Evolutionary conservation across 495 filamentous ascomycete genomes (phyloP).

Genomic region (Neurospora terricola): DNA sequence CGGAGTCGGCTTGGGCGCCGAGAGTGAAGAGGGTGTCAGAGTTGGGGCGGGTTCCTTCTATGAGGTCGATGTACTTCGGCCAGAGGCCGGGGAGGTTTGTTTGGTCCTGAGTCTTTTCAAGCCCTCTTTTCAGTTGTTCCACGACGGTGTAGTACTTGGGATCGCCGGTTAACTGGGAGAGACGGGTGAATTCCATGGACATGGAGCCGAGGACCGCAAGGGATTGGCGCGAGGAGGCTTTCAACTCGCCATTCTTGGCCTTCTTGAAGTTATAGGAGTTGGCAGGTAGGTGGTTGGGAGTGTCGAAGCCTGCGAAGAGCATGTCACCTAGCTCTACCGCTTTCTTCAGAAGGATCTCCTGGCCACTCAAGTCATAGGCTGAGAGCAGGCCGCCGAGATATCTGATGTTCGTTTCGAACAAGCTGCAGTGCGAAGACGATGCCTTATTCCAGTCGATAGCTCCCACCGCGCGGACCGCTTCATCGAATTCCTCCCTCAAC

Average conservation of each 20-base stretch:
- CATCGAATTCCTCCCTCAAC: constrained; percentile 66
- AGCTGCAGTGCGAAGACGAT: constrained; percentile 40
- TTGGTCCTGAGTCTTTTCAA: constrained; percentile 55
- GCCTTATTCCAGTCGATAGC: constrained; percentile 75
- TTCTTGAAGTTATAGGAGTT: constrained; percentile 49
- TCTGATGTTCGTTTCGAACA: constrained; percentile 74
- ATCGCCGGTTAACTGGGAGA: constrained; percentile 74
- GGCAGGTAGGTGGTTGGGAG: constrained; percentile 77
- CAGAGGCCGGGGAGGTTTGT: constrained; percentile 76
- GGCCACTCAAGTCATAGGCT: constrained; percentile 62
- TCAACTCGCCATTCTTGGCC: constrained; percentile 55
- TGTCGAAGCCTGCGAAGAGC: constrained; percentile 77
- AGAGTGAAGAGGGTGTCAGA: constrained; percentile 46
- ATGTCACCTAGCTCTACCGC: constrained; percentile 76
- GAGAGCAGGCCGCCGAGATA: constrained; percentile 72
- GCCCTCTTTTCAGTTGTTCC: constrained; percentile 61
- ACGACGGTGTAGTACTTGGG: constrained; percentile 77
- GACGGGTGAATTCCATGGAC: constrained; percentile 74
- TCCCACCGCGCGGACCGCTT: constrained; percentile 57
- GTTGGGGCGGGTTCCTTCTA: constrained; percentile 14
- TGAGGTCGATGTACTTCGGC: constrained; percentile 58
- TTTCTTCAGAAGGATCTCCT: constrained; percentile 56
- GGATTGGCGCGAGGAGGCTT: constrained; percentile 10
- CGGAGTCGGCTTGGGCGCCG: constrained; percentile 66
- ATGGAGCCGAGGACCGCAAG: constrained; percentile 68